These are phyloP conservation scores for Athelia psychrophila DNA, from an alignment of 1,284 basidiomycete genomes.

Conservation along the genomic window DNA sequence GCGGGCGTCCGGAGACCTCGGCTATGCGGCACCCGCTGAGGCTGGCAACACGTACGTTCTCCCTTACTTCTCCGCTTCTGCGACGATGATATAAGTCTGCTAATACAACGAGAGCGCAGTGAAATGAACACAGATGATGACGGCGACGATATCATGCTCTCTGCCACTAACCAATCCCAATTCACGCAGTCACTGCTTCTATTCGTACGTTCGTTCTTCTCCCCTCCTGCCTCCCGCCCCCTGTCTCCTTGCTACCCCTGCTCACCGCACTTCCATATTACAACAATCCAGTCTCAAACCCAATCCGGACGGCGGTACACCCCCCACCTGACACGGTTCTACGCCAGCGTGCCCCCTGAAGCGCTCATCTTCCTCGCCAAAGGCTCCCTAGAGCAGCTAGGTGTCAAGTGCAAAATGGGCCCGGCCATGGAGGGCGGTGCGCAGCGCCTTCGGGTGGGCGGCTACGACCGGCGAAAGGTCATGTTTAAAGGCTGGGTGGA, in stretches of 20 bases:
- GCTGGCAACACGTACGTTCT: conserved; percentile 17
- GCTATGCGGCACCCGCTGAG: conserved; percentile 57
- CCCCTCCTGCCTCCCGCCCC: neutral
- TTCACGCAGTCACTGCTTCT: conserved; percentile 62
- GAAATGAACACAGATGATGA: conserved; percentile 37
- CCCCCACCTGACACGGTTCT: conserved; percentile 76
- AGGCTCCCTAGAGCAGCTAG: conserved; percentile 43
- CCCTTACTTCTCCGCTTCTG: neutral
- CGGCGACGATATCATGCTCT: conserved; percentile 55
- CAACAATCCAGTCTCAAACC: conserved; percentile 84
- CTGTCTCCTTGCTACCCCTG: too few species aligned
- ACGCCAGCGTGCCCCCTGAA: conserved; percentile 52
- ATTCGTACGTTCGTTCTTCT: conserved; percentile 52
- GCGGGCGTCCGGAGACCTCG: conserved; percentile 65
- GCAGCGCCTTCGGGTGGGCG: conserved; percentile 57
- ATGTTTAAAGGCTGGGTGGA: conserved; percentile 70
- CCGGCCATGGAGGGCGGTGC: conserved; percentile 9
- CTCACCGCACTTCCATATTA: conserved; percentile 4
- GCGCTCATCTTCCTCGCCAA: conserved; percentile 50
- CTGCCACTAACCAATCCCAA: conserved; percentile 42
- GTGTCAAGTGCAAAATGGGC: conserved; percentile 49
- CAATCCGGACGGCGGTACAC: conserved; percentile 65
- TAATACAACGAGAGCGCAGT: conserved; percentile 11
- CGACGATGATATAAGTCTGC: neutral
- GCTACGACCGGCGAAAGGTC: conserved; percentile 57